phyloP scores from a whole-genome alignment of 1,139 yeast genomes.

The Magnusiomyces ingens region DNA sequence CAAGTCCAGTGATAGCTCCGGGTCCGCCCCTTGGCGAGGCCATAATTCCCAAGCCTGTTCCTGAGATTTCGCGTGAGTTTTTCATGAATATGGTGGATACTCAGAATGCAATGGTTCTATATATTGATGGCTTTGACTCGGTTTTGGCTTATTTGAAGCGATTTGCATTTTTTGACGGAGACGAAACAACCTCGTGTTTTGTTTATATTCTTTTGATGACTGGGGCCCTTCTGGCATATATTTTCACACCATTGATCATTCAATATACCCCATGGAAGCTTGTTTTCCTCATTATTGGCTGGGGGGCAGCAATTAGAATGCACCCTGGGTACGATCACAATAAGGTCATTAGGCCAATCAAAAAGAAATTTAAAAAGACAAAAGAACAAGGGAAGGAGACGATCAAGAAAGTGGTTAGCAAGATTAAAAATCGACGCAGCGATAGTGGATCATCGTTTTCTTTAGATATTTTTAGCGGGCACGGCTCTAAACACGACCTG shows the following conservation, averaged over 20 bases:
- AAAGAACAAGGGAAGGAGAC: conserved; percentile 11
- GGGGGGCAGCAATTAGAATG: conserved; percentile 44
- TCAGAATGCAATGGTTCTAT: conserved; percentile 74
- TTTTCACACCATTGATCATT: conserved; percentile 31
- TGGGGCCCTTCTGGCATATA: conserved; percentile 29
- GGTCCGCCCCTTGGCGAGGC: conserved; percentile 47
- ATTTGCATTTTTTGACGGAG: conserved; percentile 62
- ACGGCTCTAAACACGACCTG: too few relatives aligned
- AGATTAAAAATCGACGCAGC: neutral
- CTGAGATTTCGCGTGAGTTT: conserved; percentile 74
- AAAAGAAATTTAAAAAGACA: conserved; percentile 10
- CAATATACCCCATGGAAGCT: conserved; percentile 36
- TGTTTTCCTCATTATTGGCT: conserved; percentile 37
- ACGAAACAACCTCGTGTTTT: conserved; percentile 51
- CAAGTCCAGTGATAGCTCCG: conserved; percentile 44
- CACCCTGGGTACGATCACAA: conserved; percentile 50
- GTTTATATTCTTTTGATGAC: conserved; percentile 33
- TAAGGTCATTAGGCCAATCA: conserved; percentile 22
- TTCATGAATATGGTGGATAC: conserved; percentile 72
- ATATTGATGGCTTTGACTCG: conserved; percentile 58
- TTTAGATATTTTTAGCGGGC: neutral
- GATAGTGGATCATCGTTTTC: neutral
- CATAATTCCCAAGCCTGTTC: conserved; percentile 62
- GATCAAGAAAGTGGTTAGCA: conserved; percentile 9
- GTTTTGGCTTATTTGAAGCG: conserved; percentile 44